These are phyloP conservation scores for Geranium brycei DNA, from an alignment of 345 rosid species.

Conservation along the genomic window DNA sequence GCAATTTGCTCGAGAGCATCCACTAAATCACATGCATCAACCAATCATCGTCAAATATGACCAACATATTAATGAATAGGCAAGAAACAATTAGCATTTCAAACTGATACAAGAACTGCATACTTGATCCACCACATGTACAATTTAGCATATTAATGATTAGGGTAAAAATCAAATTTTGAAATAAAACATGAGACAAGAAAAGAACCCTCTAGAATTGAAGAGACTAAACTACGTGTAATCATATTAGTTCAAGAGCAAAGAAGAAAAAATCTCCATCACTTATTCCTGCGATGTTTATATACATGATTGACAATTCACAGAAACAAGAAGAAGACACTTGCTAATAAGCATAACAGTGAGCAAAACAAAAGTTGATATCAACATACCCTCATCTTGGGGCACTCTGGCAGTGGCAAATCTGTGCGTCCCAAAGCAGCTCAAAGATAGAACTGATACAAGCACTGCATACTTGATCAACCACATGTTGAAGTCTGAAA, in stretches of 20 bases:
- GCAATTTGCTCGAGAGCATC: conserved; percentile 37
- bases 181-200: too few relatives aligned
- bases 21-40: conserved; percentile 15
- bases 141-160: too few relatives aligned
- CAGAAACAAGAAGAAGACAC: neutral
- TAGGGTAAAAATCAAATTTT: too few relatives aligned
- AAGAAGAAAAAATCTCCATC: neutral
- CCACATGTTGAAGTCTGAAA: neutral
- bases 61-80: neutral
- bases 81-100: too few relatives aligned
- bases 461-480: conserved; percentile 1
- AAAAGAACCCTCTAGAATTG: too few relatives aligned
- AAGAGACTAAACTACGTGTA: too few relatives aligned
- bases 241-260: too few relatives aligned
- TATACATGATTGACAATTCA: neutral
- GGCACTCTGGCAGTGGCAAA: conserved; percentile 21
- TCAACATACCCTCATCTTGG: conserved; percentile 26
- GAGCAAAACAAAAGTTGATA: neutral
- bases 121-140: too few relatives aligned
- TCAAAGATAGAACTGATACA: conserved; percentile 7
- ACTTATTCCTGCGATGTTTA: neutral
- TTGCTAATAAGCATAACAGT: neutral
- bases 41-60: neutral
- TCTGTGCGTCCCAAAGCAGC: conserved; percentile 8
- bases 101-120: too few relatives aligned